Evolutionary conservation across 257 asterid species (phyloP), one percentile per base, ranked within the genome.

Genomic region (Solanum virginianum): DNA sequence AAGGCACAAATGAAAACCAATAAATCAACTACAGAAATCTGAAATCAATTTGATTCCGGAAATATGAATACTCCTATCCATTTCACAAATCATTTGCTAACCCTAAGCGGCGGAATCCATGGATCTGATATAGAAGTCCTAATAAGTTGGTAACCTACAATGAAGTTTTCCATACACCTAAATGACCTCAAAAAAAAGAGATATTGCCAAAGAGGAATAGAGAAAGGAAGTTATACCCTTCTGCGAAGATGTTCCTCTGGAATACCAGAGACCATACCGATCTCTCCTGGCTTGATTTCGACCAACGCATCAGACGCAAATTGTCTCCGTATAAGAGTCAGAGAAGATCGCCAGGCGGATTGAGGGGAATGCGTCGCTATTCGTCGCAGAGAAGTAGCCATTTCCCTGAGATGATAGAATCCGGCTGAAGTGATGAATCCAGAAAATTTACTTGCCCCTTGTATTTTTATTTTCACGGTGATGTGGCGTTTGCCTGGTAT

Each of bases 231-330:
- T 22, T 11, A 80, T 89, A 95, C 98, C 94, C 80, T 91, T 54
- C 98, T 88, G 26, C 93, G 92, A 82, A 94, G 97, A 90, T 95
- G 99, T 85, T 94, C 96, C 85, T 94, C 90, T 65, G 99, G 99
- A 60, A 94, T 92, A 82, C 99, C 98, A 62, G 99, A 92, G 86
- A 93, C 98, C 87, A 88, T 71, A 15, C 99, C 99, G 87, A 97
- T 84, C 89, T 97, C 98, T 17, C 99, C 99, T 26, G 98, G 92
- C 69, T 90, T 91, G 69, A 89, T 86, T 90, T 97, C 99, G 72
- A 90, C 92, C 90, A 97, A 88, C 24, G 98, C 88, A 84, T 87
- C 93, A 8, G 98, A 93, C 6, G 81, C 70, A 83, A 94, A 92
- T 18, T 91, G 69, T 87, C 93, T 91, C 57, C 93, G 81, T 32